Evolutionary conservation across 2,329 filamentous ascomycete species (phyloP), one percentile per base, ranked within the genome.

Genomic region (Drechslerella dactyloides): DNA sequence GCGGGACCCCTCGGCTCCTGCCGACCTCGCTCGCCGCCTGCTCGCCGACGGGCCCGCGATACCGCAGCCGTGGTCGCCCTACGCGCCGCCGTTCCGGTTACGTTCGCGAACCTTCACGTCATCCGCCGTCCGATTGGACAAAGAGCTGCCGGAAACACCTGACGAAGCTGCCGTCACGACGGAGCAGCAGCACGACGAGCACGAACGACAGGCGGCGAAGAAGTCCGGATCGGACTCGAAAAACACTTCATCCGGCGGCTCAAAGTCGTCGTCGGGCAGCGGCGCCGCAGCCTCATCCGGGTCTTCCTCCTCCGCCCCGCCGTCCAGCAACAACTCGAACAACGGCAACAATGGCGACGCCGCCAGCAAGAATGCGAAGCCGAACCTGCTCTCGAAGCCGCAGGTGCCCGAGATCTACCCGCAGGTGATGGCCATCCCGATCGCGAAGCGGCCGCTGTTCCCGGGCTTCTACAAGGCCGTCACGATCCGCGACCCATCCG

Each of bases 401-500:
- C 86, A 89, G 1, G 89, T 97, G 13, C 94, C 94, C 13, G 94
- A 99, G 73, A 88, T 97, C 48, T 99, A 99, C 79, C 94, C 94
- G 2, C 94, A 97, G 79, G 93, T 99, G 62, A 91, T 99, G 85
- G 93, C 93, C 1, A 96, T 99, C 63, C 94, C 94, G 6, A 97
- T 99, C 77, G 90, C 91, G 27, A 92, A 96, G 79, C 86, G 94
- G 59, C 94, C 94, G 10, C 83, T 99, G 11, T 99, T 97, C 81
- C 94, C 94, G 0, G 94, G 94, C 0, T 99, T 97, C 81, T 99
- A 99, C 83, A 99, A 99, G 81, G 93, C 94, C 8, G 94, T 99
- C 76, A 99, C 93, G 2, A 96, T 99, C 76, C 89, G 91, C 78
- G 92, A 99, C 78, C 90, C 90, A 17, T 90, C 94, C 76, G 94